These are phyloP conservation scores for Cymbopogon citratus DNA, from an alignment of 176 grass and related monocot genomes.

Conservation along the genomic window DNA sequence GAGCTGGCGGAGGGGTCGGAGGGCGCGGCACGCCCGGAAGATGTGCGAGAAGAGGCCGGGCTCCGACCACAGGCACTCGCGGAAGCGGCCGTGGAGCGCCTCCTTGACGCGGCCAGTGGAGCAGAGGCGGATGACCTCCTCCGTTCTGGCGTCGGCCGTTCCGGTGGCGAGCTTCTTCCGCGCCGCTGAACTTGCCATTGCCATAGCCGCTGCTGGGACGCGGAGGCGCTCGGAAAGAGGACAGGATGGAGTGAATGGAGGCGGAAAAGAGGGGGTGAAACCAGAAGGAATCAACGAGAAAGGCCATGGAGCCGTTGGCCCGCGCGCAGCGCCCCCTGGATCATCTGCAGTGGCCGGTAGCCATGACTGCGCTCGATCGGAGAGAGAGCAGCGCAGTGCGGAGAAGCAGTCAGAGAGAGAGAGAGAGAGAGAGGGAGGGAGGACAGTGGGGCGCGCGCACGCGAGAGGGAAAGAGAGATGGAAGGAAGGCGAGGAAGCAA, in stretches of 20 bases:
- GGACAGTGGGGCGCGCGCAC: too few relatives aligned
- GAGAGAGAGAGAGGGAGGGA: too few relatives aligned
- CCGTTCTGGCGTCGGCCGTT: constrained; percentile 9
- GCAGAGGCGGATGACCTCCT: constrained; percentile 41
- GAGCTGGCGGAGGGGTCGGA: constrained; percentile 48
- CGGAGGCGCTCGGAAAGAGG: background rate
- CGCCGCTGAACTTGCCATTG: constrained; percentile 16
- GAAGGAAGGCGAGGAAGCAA: too few relatives aligned
- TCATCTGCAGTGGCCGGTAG: too few relatives aligned
- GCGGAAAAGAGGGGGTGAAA: too few relatives aligned
- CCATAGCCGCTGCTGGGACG: background rate
- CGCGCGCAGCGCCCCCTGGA: too few relatives aligned
- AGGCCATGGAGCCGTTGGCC: too few relatives aligned
- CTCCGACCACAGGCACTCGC: constrained; percentile 30
- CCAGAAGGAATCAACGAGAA: too few relatives aligned
- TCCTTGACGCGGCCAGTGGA: constrained; percentile 43
- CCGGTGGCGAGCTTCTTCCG: constrained; percentile 9
- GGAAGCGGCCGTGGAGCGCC: constrained; percentile 34
- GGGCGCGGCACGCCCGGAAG: constrained; percentile 29
- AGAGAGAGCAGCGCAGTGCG: too few relatives aligned
- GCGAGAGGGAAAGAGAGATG: too few relatives aligned
- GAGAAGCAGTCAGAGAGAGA: too few relatives aligned
- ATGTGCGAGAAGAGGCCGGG: constrained; percentile 37
- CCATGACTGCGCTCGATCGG: too few relatives aligned
- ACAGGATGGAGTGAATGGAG: background rate